These are phyloP conservation scores for Calendula officinalis DNA, from an alignment of 129 eudicot species.

Conservation along the genomic window DNA sequence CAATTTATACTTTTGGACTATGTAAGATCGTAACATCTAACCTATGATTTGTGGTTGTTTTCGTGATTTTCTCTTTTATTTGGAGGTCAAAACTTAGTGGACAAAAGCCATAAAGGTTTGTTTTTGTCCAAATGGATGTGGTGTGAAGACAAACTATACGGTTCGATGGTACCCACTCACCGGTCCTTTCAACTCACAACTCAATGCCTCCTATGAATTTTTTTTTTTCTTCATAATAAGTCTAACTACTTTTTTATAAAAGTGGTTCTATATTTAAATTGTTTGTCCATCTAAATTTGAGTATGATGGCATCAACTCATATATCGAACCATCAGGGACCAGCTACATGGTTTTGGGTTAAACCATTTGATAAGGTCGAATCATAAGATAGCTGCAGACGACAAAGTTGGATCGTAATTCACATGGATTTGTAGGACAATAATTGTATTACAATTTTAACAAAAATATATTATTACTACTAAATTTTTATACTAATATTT, in stretches of 20 bases:
- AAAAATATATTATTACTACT: no score
- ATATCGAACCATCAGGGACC: neutral
- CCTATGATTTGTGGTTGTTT: no score
- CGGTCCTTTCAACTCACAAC: slow-evolving; percentile 1
- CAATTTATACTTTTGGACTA: no score
- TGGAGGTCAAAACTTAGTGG: neutral
- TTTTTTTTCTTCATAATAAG: neutral
- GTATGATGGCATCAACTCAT: neutral
- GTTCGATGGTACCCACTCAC: slow-evolving; percentile 12
- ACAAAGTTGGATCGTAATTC: neutral
- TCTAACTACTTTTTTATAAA: neutral
- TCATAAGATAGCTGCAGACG: neutral
- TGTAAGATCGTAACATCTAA: no score
- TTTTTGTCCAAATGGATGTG: slow-evolving; percentile 13
- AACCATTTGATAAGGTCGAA: neutral
- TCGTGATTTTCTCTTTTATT: neutral
- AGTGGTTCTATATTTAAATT: neutral
- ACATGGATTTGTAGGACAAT: neutral
- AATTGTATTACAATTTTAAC: no score
- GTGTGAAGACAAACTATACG: slow-evolving; percentile 11
- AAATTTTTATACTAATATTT: neutral
- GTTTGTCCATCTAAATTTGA: no score
- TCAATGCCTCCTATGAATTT: neutral
- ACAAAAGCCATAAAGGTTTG: slow-evolving; percentile 6
- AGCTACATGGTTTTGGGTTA: neutral